phyloP scores from a whole-genome alignment of 805 yeast genomes.

The Cyberlindnera petersonii region DNA sequence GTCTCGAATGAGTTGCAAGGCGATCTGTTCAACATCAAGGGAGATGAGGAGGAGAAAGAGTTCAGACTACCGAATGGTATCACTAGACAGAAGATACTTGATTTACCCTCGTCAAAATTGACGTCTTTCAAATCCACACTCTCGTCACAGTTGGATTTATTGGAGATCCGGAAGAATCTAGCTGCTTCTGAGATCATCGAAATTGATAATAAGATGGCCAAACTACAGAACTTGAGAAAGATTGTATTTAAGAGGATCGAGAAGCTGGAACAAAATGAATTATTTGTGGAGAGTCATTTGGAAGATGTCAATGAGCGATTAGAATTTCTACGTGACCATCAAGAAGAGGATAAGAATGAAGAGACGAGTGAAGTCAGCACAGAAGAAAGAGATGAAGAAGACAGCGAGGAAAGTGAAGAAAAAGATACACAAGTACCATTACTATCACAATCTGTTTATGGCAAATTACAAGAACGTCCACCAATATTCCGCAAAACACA shows the following conservation, averaged over 20 bases:
- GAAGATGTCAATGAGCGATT: slow-evolving; percentile 41
- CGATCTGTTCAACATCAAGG: slow-evolving; percentile 24
- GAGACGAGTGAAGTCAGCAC: slow-evolving; percentile 14
- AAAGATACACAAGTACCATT: slow-evolving; percentile 30
- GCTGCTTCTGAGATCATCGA: slow-evolving; percentile 63
- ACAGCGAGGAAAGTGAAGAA: not conserved
- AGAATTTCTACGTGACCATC: slow-evolving; percentile 39
- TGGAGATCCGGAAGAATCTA: slow-evolving; percentile 60
- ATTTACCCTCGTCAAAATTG: slow-evolving; percentile 41
- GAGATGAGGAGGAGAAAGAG: slow-evolving; percentile 18
- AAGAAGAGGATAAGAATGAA: slow-evolving; percentile 30
- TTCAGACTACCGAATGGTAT: slow-evolving; percentile 37
- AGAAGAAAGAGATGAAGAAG: slow-evolving; percentile 10
- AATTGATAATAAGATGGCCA: slow-evolving; percentile 53
- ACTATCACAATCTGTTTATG: slow-evolving; percentile 42
- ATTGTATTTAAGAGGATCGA: slow-evolving; percentile 57
- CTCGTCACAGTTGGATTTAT: slow-evolving; percentile 49
- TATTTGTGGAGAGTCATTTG: slow-evolving; percentile 47
- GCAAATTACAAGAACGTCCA: slow-evolving; percentile 36
- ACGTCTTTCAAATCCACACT: no score
- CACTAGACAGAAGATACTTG: slow-evolving; percentile 38
- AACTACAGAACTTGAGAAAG: slow-evolving; percentile 47
- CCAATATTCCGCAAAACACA: slow-evolving; percentile 30
- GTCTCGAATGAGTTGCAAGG: slow-evolving; percentile 25
- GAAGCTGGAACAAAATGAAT: slow-evolving; percentile 55